These are phyloP conservation scores for Periconia digitata DNA, from an alignment of 2,329 filamentous ascomycete species.

Conservation along the genomic window DNA sequence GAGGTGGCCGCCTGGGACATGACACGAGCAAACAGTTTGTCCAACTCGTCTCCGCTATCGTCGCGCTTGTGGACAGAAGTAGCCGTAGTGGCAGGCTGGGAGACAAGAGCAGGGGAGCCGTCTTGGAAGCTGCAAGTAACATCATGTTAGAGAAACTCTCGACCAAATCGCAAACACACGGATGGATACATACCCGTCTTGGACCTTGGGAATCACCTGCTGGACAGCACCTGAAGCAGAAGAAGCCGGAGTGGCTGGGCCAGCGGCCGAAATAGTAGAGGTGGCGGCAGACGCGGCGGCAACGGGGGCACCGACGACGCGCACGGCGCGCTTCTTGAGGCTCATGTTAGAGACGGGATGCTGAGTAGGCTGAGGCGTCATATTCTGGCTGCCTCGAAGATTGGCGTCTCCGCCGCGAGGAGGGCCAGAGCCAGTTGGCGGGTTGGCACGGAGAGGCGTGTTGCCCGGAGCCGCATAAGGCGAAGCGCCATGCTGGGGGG, in stretches of 20 bases:
- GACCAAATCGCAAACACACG: not conserved
- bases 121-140: not conserved
- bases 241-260: conserved; percentile 4
- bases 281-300: too few species aligned
- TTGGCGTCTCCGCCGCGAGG: conserved; percentile 10
- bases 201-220: conserved; percentile 3
- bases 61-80: not conserved
- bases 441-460: conserved; percentile 9
- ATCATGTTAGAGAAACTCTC: not conserved
- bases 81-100: not conserved
- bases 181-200: conserved; percentile 16
- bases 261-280: too few species aligned
- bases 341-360: conserved; percentile 16
- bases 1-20: not conserved
- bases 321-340: conserved; percentile 33
- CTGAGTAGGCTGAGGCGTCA: conserved; percentile 19
- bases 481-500: too few species aligned
- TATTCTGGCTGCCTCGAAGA: conserved; percentile 20
- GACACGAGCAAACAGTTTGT: not conserved
- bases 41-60: not conserved
- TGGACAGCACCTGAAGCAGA: conserved; percentile 8
- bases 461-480: too few species aligned
- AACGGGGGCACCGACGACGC: conserved; percentile 26
- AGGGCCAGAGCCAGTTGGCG: conserved; percentile 1
- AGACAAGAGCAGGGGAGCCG: not conserved